Conservation (phyloP, 192 early-diverging fungal genomes). For the Linnemannia exigua region DNA sequence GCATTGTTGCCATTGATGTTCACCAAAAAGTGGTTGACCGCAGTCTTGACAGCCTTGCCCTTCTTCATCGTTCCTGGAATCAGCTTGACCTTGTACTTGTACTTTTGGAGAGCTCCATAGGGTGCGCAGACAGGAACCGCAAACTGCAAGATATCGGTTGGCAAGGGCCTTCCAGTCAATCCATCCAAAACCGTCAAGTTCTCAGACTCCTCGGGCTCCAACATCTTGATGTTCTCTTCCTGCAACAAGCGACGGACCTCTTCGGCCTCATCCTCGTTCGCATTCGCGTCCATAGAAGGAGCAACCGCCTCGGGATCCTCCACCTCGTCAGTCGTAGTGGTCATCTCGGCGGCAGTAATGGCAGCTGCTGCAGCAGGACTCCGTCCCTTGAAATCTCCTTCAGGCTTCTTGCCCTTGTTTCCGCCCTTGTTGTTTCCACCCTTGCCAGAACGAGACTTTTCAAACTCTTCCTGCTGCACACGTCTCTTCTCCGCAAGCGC, state of each 20-base stretch:
- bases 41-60: constrained; percentile 80
- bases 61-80: constrained; percentile 92
- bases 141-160: constrained; percentile 84
- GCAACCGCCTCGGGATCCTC: constrained; percentile 14
- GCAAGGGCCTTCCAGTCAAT: constrained; percentile 84
- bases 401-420: constrained; percentile 46
- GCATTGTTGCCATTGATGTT: constrained; percentile 23
- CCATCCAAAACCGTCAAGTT: constrained; percentile 80
- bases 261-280: constrained; percentile 54
- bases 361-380: background rate
- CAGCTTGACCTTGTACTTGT: constrained; percentile 97
- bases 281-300: constrained; percentile 18
- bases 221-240: constrained; percentile 69
- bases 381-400: constrained; percentile 14
- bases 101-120: constrained; percentile 85
- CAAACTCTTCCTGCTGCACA: constrained; percentile 30
- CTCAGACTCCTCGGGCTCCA: constrained; percentile 68
- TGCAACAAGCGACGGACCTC: constrained; percentile 68
- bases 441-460: constrained; percentile 28
- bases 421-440: constrained; percentile 23
- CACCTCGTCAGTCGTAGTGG: background rate
- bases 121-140: constrained; percentile 97
- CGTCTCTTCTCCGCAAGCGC: constrained; percentile 53
- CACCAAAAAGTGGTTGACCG: constrained; percentile 51
- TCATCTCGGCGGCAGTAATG: background rate